phyloP scores from a whole-genome alignment of 768 basidiomycete species.

The Sistotremastrum niveocremeum region DNA sequence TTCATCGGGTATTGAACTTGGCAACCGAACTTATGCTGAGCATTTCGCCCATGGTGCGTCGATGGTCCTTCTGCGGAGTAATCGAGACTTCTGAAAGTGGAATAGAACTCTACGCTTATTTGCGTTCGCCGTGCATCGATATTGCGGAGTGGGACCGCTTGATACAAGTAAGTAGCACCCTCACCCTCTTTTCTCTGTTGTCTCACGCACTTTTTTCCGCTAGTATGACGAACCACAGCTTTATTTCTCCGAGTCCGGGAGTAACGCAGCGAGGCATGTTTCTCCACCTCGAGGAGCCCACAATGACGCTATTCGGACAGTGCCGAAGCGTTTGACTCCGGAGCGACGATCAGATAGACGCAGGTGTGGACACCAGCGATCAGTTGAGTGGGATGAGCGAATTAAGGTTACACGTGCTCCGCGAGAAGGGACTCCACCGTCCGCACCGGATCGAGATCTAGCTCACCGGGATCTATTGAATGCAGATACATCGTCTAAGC shows the following conservation, averaged over 20 bases:
- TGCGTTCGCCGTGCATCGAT: constrained; percentile 81
- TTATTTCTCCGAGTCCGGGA: not conserved
- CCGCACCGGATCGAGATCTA: too few relatives aligned
- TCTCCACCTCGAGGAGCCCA: too few relatives aligned
- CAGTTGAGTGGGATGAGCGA: too few relatives aligned
- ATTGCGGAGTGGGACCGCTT: constrained; percentile 68
- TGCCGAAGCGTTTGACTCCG: too few relatives aligned
- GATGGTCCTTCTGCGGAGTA: not conserved
- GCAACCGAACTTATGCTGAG: constrained; percentile 48
- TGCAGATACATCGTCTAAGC: too few relatives aligned
- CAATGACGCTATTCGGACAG: too few relatives aligned
- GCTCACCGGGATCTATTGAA: too few relatives aligned
- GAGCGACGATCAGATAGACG: too few relatives aligned
- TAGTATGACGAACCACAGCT: constrained; percentile 4
- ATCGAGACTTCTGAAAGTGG: not conserved
- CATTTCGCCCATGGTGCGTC: constrained; percentile 84
- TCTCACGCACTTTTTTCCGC: not conserved
- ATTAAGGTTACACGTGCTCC: too few relatives aligned
- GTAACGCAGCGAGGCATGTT: not conserved
- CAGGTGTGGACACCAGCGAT: too few relatives aligned
- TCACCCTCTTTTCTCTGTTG: not conserved
- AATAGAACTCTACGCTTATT: constrained; percentile 76
- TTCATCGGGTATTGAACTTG: too few relatives aligned
- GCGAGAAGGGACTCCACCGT: too few relatives aligned
- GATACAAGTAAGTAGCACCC: constrained; percentile 47